Base-by-base conservation (phyloP, 2,329 filamentous ascomycete genomes). In the Xylariaceae sp. region DNA sequence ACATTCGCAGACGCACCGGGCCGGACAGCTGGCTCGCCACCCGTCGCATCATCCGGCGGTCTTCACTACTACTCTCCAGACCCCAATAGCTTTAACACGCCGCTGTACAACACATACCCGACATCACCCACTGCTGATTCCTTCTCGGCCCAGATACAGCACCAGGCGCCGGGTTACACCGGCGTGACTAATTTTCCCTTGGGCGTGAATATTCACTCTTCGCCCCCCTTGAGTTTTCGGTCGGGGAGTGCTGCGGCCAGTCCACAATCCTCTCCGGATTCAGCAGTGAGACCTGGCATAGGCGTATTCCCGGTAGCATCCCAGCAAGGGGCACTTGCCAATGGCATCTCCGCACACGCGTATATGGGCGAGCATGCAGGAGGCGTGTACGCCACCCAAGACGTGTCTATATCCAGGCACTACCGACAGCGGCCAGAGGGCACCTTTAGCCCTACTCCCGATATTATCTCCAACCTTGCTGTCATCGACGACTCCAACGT, bases 181-280 rank as follows among this genome's bases (percentile, higher is more conserved):
- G 31, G 33, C 15, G 37, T 44, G 11, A 34, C 41, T 29, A 31
- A 44, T 9, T 34, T 41, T 3, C 41, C 41, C 14, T 34, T 31
- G 4, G 41, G 15, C n/a, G 34, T 38, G 16, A 41, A 32, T 6
- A 32, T 44, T 31, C 41, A 38, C 30, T 38, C 41, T 15, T 38
- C 41, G 3, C 38, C 41, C 16, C 40, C 40, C 15, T n/a, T 31
- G 5, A 19, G 31, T 23, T 15, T 23, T 7, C 21, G 28, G 12
- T n/a, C 5, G 13, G 34, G 14, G 31, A 24, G 7, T 13, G 15
- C 23, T 7, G n/a, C 16, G 17, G 29, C 30, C 14, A 7, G 27
- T 26, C 34, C 31, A 29, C 3, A 11, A 9, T 31, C 34, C 9
- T 23, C n/a, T n/a, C n/a, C n/a, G n/a, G n/a, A n/a, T n/a, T n/a